Conservation (phyloP, 306 rosid species). For the Prunus mume region DNA sequence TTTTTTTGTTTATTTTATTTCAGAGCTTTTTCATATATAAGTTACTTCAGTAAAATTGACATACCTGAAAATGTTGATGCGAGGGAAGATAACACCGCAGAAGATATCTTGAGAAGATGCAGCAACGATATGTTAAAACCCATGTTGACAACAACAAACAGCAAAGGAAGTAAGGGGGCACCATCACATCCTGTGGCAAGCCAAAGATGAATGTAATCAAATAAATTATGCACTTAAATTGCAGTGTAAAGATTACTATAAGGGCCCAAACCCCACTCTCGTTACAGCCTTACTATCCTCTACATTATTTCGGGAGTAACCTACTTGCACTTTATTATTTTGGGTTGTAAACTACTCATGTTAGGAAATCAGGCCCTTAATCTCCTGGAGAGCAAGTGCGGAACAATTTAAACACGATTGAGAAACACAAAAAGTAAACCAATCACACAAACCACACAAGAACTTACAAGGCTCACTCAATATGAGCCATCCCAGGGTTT, state of each 20-base stretch:
- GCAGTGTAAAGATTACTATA: not conserved
- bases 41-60: slow-evolving; percentile 1
- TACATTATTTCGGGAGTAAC: not conserved
- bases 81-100: slow-evolving; percentile 84
- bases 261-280: not conserved
- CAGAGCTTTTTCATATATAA: not conserved
- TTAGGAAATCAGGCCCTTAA: too few species aligned
- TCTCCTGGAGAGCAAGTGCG: not conserved
- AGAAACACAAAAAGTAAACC: not conserved
- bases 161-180: slow-evolving; percentile 50
- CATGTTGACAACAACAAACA: slow-evolving; percentile 53
- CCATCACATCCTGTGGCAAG: slow-evolving; percentile 49
- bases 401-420: too few species aligned
- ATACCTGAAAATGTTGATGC: slow-evolving; percentile 92
- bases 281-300: not conserved
- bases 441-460: not conserved
- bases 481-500: not conserved
- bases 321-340: not conserved
- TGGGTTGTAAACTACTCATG: not conserved
- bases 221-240: not conserved
- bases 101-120: slow-evolving; percentile 85
- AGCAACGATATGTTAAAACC: slow-evolving; percentile 70
- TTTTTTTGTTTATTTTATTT: not conserved
- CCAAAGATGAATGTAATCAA: slow-evolving; percentile 7
- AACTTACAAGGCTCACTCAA: not conserved